phyloP scores from a whole-genome alignment of 169 alveolate species.

The Plasmodium blacklocki region DNA sequence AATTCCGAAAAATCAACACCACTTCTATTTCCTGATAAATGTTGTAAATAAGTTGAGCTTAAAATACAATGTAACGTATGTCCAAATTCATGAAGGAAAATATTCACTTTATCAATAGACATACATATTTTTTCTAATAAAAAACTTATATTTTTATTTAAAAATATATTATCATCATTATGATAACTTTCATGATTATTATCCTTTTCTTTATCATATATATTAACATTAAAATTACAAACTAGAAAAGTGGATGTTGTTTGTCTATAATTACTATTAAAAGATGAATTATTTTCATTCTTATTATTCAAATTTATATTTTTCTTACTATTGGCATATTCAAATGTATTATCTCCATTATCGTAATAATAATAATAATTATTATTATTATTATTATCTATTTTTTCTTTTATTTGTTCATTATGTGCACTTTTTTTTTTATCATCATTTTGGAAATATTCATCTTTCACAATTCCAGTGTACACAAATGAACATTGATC shows the following conservation, averaged over 20 bases:
- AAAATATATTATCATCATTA: background rate
- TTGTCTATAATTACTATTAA: slow-evolving; percentile 56
- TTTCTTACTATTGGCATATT: background rate
- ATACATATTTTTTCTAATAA: slow-evolving; percentile 60
- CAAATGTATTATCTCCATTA: background rate
- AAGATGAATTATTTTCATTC: background rate
- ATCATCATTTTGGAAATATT: background rate
- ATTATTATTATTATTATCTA: background rate
- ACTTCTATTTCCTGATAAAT: slow-evolving; percentile 87
- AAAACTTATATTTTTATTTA: slow-evolving; percentile 10
- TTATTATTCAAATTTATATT: background rate
- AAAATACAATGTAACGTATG: slow-evolving; percentile 84
- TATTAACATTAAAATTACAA: slow-evolving; percentile 75
- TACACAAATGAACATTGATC: slow-evolving; percentile 41
- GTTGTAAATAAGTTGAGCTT: slow-evolving; percentile 85
- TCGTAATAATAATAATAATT: background rate
- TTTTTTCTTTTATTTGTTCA: background rate
- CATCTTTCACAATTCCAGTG: slow-evolving; percentile 42
- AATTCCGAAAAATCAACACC: slow-evolving; percentile 87
- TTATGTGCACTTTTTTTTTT: background rate
- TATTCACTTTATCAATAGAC: slow-evolving; percentile 73
- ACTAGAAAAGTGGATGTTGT: slow-evolving; percentile 83
- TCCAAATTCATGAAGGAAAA: slow-evolving; percentile 86
- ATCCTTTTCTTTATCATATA: slow-evolving; percentile 9
- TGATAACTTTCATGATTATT: background rate